Conservation (phyloP, 345 rosid species). For the Camelina laxa region DNA sequence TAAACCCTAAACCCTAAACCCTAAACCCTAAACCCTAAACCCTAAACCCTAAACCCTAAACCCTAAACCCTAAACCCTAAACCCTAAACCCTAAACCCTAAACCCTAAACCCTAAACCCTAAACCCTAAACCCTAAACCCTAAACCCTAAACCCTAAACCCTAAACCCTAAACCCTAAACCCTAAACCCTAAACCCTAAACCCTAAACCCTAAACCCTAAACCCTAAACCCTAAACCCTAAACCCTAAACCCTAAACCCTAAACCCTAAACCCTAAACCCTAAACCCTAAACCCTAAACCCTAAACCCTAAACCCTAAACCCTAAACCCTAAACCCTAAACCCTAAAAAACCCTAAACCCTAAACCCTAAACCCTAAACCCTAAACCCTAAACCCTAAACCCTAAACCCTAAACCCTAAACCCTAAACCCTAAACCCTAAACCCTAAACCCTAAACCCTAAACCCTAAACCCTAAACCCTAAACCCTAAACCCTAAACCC, state of each 20-base stretch:
- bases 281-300: constrained; percentile 37
- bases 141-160: constrained; percentile 20
- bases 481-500: constrained; percentile 38
- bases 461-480: constrained; percentile 35
- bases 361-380: constrained; percentile 27
- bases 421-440: constrained; percentile 44
- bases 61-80: constrained; percentile 31
- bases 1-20: constrained; percentile 35
- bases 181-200: constrained; percentile 40
- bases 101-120: constrained; percentile 39
- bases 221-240: constrained; percentile 5
- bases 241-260: constrained; percentile 22
- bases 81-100: constrained; percentile 38
- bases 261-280: too few species aligned
- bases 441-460: constrained; percentile 43
- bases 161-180: neutral
- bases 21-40: constrained; percentile 33
- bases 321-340: constrained; percentile 33
- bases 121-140: constrained; percentile 33
- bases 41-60: constrained; percentile 39
- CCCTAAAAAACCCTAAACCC: neutral
- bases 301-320: constrained; percentile 39
- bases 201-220: constrained; percentile 34
- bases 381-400: constrained; percentile 38
- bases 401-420: too few species aligned